phyloP scores from a whole-genome alignment of 202 grass and related monocot species.

The Schoenoplectus tabernaemontani region DNA sequence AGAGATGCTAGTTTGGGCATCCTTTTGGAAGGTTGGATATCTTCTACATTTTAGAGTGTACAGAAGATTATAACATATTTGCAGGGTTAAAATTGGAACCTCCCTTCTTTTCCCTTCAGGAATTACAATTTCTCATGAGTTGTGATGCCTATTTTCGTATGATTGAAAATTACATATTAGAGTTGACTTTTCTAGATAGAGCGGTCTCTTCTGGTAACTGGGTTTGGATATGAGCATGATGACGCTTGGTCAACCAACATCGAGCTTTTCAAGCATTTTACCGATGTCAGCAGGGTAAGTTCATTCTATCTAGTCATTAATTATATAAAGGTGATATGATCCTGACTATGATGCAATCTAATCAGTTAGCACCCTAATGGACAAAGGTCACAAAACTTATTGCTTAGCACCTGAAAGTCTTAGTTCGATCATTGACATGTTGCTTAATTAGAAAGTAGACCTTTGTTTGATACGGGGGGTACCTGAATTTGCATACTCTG shows the following conservation, averaged over 20 bases:
- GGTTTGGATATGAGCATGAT: constrained; percentile 95
- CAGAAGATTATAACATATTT: background rate
- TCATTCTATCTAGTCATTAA: constrained; percentile 12
- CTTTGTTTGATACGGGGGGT: too few relatives aligned
- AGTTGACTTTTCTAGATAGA: constrained; percentile 55
- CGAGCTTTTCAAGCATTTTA: constrained; percentile 93
- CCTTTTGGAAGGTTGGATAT: constrained; percentile 9
- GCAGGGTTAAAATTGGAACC: background rate
- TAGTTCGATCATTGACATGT: too few relatives aligned
- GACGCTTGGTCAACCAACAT: constrained; percentile 94
- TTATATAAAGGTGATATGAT: background rate
- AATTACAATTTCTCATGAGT: background rate
- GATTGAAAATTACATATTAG: constrained; percentile 25
- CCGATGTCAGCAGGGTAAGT: constrained; percentile 85
- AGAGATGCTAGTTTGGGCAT: background rate
- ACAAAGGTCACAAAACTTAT: background rate
- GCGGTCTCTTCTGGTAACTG: constrained; percentile 93
- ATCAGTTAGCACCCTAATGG: background rate
- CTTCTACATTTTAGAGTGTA: background rate
- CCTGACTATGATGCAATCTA: background rate
- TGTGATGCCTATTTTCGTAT: background rate
- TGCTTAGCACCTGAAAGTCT: background rate
- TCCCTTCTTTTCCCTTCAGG: background rate
- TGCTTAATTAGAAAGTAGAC: too few relatives aligned
- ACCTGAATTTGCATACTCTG: too few relatives aligned